phyloP scores from a whole-genome alignment of 2,329 filamentous ascomycete genomes.

The Drechslerella coelobrocha region DNA sequence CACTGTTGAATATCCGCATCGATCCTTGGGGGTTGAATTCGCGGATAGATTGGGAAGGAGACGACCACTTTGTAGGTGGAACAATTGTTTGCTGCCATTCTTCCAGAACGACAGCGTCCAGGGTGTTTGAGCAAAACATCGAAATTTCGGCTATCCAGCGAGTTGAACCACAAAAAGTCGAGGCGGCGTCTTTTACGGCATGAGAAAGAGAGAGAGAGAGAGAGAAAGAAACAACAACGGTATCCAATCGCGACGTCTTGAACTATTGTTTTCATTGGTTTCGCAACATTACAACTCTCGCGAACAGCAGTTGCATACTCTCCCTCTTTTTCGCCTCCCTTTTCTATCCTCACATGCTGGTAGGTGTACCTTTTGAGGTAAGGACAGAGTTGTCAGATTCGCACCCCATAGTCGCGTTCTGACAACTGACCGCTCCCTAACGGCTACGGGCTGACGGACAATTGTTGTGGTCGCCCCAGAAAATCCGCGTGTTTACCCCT shows the following conservation, averaged over 20 bases:
- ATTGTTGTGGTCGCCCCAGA: slow-evolving; percentile 20
- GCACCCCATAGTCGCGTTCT: slow-evolving; percentile 34
- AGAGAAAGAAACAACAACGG: slow-evolving; percentile 22
- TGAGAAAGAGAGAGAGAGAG: slow-evolving; percentile 26
- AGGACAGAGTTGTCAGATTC: slow-evolving; percentile 49
- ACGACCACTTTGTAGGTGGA: no score
- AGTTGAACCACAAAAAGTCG: slow-evolving; percentile 47
- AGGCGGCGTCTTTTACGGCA: slow-evolving; percentile 31
- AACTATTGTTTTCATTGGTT: slow-evolving; percentile 5
- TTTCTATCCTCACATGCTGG: slow-evolving; percentile 42
- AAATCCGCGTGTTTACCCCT: slow-evolving; percentile 19
- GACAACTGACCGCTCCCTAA: slow-evolving; percentile 44
- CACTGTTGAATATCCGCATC: slow-evolving; percentile 26
- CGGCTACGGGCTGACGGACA: slow-evolving; percentile 40
- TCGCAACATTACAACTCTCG: slow-evolving; percentile 8
- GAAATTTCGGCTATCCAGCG: slow-evolving; percentile 51
- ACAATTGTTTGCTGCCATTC: slow-evolving; percentile 17
- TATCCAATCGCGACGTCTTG: slow-evolving; percentile 11
- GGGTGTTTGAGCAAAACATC: slow-evolving; percentile 27
- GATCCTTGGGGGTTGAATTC: slow-evolving; percentile 42
- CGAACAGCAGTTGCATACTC: slow-evolving; percentile 34
- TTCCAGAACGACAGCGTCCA: slow-evolving; percentile 40
- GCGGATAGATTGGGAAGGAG: slow-evolving; percentile 44
- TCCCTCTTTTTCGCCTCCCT: slow-evolving; percentile 42
- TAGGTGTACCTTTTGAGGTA: slow-evolving; percentile 21